Evolutionary conservation across 2,329 filamentous ascomycete genomes (phyloP), one percentile per base, ranked within the genome.

Genomic region (Trichoderma sp.): DNA sequence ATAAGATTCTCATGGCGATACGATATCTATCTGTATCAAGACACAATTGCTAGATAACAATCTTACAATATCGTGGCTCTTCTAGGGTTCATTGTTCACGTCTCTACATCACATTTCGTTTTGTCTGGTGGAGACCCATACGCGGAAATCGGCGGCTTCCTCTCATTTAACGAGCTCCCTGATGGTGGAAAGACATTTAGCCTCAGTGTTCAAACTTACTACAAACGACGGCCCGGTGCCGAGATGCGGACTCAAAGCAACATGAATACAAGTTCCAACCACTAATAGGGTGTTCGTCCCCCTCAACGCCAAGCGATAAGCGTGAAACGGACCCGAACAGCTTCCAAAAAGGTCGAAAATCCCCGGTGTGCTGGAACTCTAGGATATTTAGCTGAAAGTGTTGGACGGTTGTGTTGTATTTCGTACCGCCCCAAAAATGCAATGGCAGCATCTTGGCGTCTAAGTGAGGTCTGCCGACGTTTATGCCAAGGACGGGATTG

Each of bases 241-340:
- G 14, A 53, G 43, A 56, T 26, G 63, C 26, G 28, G 63, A 65
- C 24, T 43, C 65, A 47, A 6, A 36, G 11, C 51, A 36, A 12
- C 3, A 11, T 21, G 24, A 64, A 21, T 64, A 14, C 8, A 47
- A 7, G 4, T 57, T 30, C 21, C 32, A 7, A 11, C 53, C 18
- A 60, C 6, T 21, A 6, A 18, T 24, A 21, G 11, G 34, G 34
- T 26, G 30, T 43, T 15, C 34, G 9, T 21, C 28, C 65, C 21
- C 65, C 53, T 68, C 65, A 58, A 47, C 58, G 65, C 65, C 65
- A 68, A 68, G 65, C 53, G 65, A 68, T 68, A 60, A 68, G 65
- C 65, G 53, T 47, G 56, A 32, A 47, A 68, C 24, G 11, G 26
- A 12, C 43, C 15, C 24, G 7, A 18, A 60, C 65, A 68, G 65